Conservation (phyloP, 2,329 filamentous ascomycete species). For the Aureobasidium sp. region DNA sequence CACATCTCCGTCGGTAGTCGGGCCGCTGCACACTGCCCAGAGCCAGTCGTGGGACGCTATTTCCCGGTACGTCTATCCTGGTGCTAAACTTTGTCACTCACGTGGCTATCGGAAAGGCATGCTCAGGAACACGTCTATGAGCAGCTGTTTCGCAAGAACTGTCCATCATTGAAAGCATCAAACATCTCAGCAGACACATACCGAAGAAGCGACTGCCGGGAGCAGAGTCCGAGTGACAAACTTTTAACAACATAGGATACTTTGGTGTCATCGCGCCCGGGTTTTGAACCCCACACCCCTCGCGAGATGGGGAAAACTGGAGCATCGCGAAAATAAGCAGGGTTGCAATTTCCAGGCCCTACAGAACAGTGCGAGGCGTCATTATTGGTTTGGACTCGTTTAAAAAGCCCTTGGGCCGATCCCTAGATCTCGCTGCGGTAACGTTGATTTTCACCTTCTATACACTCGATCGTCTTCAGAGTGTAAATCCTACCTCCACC, state of each 20-base stretch:
- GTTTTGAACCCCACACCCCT: slow-evolving; percentile 10
- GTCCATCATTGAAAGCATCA: neutral
- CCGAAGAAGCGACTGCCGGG: neutral
- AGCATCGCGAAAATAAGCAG: slow-evolving; percentile 13
- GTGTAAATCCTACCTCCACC: neutral
- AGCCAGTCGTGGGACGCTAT: neutral
- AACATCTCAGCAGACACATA: neutral
- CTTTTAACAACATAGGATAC: neutral
- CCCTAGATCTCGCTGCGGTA: neutral
- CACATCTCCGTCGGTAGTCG: slow-evolving; percentile 1
- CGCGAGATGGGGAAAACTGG: slow-evolving; percentile 4
- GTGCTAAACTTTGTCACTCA: neutral
- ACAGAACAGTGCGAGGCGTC: neutral
- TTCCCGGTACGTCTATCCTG: neutral
- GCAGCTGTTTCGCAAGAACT: neutral
- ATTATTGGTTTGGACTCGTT: neutral
- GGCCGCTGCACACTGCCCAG: neutral
- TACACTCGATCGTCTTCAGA: neutral
- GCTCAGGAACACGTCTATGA: neutral
- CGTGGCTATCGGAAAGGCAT: neutral
- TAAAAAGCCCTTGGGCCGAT: neutral
- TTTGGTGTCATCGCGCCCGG: slow-evolving; percentile 1
- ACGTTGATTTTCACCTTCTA: neutral
- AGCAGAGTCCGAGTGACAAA: neutral
- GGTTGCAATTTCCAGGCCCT: slow-evolving; percentile 7